Conservation (phyloP, 129 eudicot species). For the Scalesia atractyloides region DNA sequence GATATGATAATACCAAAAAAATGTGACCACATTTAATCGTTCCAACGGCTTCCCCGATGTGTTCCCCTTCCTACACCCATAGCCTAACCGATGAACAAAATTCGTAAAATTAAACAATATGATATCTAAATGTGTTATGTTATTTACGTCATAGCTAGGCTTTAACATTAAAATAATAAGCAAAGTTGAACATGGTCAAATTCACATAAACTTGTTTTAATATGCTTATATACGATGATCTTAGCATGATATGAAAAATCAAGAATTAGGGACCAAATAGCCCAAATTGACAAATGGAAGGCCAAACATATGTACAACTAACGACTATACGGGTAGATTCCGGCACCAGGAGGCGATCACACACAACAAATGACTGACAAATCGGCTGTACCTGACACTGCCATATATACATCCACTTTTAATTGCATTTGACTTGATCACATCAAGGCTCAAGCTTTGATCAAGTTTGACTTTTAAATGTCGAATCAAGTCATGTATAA, state of each 20-base stretch:
- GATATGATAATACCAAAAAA: no score
- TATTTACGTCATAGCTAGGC: no score
- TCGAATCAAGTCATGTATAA: background rate
- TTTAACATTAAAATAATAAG: no score
- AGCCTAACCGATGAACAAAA: no score
- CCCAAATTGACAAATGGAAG: background rate
- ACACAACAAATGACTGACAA: conserved; percentile 10
- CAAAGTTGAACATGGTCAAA: no score
- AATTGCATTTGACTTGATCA: background rate
- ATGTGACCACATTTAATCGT: no score
- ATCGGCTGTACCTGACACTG: conserved; percentile 1
- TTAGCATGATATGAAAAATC: background rate
- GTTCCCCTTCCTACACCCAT: no score
- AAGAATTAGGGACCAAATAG: background rate
- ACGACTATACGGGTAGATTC: background rate
- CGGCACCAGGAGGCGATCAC: background rate
- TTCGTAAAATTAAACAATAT: no score
- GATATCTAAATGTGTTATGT: no score
- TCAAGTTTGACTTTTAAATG: background rate
- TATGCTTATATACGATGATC: no score
- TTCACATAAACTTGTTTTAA: no score
- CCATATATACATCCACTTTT: background rate
- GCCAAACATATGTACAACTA: conserved; percentile 1
- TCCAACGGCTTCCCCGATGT: no score
- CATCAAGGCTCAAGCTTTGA: background rate